Evolutionary conservation across 495 filamentous ascomycete genomes (phyloP).

Genomic region (Polyplosphaeria fusca): DNA sequence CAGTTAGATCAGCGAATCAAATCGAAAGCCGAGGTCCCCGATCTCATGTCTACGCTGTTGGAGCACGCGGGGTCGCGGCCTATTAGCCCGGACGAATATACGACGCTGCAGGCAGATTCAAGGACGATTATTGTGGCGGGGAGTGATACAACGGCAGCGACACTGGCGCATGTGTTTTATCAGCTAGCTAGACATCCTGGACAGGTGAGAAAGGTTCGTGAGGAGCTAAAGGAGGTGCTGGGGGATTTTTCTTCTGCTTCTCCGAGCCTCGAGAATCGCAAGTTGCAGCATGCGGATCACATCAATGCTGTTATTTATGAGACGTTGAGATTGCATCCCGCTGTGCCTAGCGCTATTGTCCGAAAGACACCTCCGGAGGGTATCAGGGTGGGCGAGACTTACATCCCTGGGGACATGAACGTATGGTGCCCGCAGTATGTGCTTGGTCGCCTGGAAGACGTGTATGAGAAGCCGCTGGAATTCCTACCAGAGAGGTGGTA

Average conservation of each 20-base stretch:
- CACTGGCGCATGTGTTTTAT: conserved; percentile 45
- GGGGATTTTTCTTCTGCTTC: too few relatives aligned
- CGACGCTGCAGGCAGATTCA: background rate
- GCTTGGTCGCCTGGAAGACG: conserved; percentile 2
- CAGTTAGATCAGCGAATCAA: too few relatives aligned
- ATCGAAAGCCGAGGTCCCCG: too few relatives aligned
- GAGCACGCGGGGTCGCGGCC: conserved; percentile 6
- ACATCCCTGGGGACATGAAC: conserved; percentile 10
- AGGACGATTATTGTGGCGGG: conserved; percentile 44
- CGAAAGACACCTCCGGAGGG: conserved; percentile 17
- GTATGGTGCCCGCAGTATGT: conserved; percentile 1
- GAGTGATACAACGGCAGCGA: conserved; percentile 46
- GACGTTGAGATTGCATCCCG: conserved; percentile 46
- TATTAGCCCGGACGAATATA: background rate
- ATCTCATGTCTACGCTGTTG: too few relatives aligned
- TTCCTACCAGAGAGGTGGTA: conserved; percentile 33
- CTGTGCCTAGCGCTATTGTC: conserved; percentile 1
- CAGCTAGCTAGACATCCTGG: conserved; percentile 40
- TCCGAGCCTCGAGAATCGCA: conserved; percentile 22
- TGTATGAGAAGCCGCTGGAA: conserved; percentile 5
- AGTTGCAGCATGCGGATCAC: conserved; percentile 34
- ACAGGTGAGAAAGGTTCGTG: conserved; percentile 33
- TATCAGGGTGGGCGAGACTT: background rate
- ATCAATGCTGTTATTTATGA: conserved; percentile 45
- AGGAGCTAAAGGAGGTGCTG: conserved; percentile 38